Evolutionary conservation across 1,139 yeast genomes (phyloP).

Genomic region (Nematodospora anomalae): DNA sequence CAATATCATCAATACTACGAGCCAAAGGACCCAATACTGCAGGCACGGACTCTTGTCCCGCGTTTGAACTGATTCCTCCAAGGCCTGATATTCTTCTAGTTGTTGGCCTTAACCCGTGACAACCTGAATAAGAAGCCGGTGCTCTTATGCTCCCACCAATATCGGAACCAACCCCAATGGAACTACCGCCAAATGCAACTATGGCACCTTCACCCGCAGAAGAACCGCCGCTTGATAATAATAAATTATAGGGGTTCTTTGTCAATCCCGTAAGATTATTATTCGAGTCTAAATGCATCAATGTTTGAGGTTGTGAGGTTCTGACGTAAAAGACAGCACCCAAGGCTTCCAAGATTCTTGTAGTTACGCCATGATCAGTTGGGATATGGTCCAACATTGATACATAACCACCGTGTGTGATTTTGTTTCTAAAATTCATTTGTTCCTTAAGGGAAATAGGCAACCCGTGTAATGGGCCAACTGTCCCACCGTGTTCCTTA

Average conservation of each 20-base stretch:
- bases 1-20: conserved; percentile 61
- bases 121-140: conserved; percentile 73
- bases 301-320: conserved; percentile 48
- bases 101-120: conserved; percentile 69
- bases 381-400: conserved; percentile 52
- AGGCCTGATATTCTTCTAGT: conserved; percentile 54
- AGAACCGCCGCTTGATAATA: conserved; percentile 57
- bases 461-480: conserved; percentile 77
- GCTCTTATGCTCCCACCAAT: conserved; percentile 79
- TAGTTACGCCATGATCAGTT: conserved; percentile 49
- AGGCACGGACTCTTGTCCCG: conserved; percentile 58
- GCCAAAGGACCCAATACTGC: conserved; percentile 67
- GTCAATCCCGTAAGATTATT: conserved; percentile 43
- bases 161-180: conserved; percentile 72
- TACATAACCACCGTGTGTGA: conserved; percentile 66
- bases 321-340: conserved; percentile 65
- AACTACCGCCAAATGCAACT: conserved; percentile 63
- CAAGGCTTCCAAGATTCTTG: conserved; percentile 52
- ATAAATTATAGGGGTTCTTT: conserved; percentile 41
- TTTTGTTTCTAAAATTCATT: conserved; percentile 54
- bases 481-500: conserved; percentile 52
- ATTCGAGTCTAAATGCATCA: conserved; percentile 48
- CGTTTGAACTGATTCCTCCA: conserved; percentile 56
- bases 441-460: conserved; percentile 82
- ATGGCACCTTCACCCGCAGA: conserved; percentile 79